A percentile compares a stretch with the other conserved stretches of the same genome.
These are phyloP conservation scores for Phylloporus arenicola DNA, from an alignment of 768 basidiomycete species.

Conservation along the genomic window DNA sequence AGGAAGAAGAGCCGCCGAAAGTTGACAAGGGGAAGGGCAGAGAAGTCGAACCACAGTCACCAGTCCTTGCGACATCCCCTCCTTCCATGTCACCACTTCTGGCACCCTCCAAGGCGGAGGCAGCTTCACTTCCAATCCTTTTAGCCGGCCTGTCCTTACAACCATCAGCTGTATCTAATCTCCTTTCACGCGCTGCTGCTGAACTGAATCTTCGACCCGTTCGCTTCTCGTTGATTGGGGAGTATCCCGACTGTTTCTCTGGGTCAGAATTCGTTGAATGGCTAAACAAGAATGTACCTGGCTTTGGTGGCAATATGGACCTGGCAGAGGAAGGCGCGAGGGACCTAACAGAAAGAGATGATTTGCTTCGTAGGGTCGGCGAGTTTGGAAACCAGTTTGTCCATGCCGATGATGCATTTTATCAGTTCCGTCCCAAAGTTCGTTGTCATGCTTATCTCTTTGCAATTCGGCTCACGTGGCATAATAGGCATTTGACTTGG, in stretches of 20 bases:
- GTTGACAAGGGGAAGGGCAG: conserved; percentile 85
- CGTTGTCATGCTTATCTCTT: conserved; percentile 15
- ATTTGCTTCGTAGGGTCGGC: conserved; percentile 65
- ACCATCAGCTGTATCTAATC: conserved; percentile 56
- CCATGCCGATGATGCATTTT: conserved; percentile 71
- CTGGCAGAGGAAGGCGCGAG: conserved; percentile 67
- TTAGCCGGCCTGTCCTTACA: conserved; percentile 71
- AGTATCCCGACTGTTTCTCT: conserved; percentile 81
- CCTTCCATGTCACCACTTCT: conserved; percentile 59
- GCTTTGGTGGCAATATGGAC: conserved; percentile 72
- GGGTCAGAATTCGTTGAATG: conserved; percentile 88
- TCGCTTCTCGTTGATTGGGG: conserved; percentile 74
- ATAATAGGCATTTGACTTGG: conserved; percentile 27
- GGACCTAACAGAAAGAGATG: conserved; percentile 49
- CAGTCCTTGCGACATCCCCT: conserved; percentile 44
- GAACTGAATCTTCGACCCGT: conserved; percentile 69
- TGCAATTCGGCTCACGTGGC: conserved; percentile 17
- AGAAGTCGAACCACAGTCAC: conserved; percentile 40
- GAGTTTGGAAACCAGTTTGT: conserved; percentile 82
- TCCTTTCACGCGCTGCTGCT: conserved; percentile 65
- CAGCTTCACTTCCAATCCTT: conserved; percentile 48
- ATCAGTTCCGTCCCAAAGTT: conserved; percentile 81
- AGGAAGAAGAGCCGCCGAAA: conserved; percentile 39
- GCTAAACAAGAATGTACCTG: conserved; percentile 73
- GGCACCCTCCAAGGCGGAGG: conserved; percentile 41